Evolutionary conservation across 306 rosid species (phyloP), one percentile per base, ranked within the genome.

Genomic region (Hippophae gyantsensis): DNA sequence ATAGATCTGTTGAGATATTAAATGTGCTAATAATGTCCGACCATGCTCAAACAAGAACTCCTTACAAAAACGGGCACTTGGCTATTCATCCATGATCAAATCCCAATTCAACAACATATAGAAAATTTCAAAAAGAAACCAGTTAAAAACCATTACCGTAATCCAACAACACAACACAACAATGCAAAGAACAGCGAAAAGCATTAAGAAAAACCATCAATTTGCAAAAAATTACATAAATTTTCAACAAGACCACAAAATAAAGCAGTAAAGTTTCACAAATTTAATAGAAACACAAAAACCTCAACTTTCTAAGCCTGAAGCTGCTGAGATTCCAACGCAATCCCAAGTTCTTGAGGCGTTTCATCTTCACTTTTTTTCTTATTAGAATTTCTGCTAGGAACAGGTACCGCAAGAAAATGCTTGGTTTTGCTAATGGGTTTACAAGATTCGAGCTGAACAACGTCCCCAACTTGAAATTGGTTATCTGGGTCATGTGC

Each of bases 381-480:
- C 1, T 64, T 61, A 54, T 52, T 65, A 9, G 70, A 38, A 58
- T 10, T 67, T 74, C 79, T 76, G 8, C 13, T 1, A n/a, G 68
- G 84, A 59, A 69, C 69, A 1, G 94, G 68, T 25, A 86, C 43
- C 1, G 97, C 99, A 12, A 92, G 3, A 62, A 92, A 92, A n/a
- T 88, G 48, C 80, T 92, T 92, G 68, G 74, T 83, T 82, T 92
- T 92, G 72, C 99, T 92, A 10, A 92, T 88, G 56, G 99, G 99
- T 13, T 80, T 76, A 56, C 75, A 76, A 58, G 78, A 85, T 40
- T 74, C 81, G 56, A 92, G 95, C 79, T 82, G 86, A 5, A 92
- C 99, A 18, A 78, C 5, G 60, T 92, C 97, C 2, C 99, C 99
- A 1, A 84, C 84, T 62, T 84, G 47, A 93, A 92, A 92, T 41